Conservation (phyloP, 306 rosid species). For the Styphnolobium japonicum region DNA sequence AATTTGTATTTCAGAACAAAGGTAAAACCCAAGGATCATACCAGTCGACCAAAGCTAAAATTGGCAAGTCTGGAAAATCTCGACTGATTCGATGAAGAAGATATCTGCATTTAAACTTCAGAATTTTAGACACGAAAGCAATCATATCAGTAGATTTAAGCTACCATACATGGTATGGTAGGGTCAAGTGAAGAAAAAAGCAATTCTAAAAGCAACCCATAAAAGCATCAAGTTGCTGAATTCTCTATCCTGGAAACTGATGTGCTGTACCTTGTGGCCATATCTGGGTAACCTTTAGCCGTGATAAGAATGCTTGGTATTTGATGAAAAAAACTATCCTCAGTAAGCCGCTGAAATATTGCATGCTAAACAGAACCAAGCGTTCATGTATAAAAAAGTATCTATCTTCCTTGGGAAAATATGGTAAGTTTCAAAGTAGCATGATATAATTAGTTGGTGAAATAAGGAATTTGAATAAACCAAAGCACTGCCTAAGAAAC, state of each 20-base stretch:
- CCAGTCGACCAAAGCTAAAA: slow-evolving; percentile 90
- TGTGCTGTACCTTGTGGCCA: slow-evolving; percentile 69
- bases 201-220: not conserved
- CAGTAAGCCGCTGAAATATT: slow-evolving; percentile 74
- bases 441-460: not conserved
- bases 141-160: not conserved
- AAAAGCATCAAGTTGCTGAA: not conserved
- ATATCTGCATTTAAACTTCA: slow-evolving; percentile 41
- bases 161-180: not conserved
- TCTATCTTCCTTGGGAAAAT: not conserved
- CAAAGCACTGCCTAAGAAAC: slow-evolving; percentile 1
- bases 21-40: slow-evolving; percentile 20
- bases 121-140: not conserved
- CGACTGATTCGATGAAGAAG: slow-evolving; percentile 78
- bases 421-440: slow-evolving; percentile 10
- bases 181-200: not conserved
- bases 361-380: slow-evolving; percentile 64
- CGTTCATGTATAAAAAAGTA: not conserved
- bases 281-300: slow-evolving; percentile 94
- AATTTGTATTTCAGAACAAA: not conserved
- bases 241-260: slow-evolving; percentile 22
- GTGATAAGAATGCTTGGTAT: slow-evolving; percentile 90
- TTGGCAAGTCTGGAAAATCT: slow-evolving; percentile 74
- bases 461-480: slow-evolving; percentile 14
- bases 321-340: slow-evolving; percentile 74